A percentile compares a stretch with the other conserved stretches of the same genome.
Evolutionary conservation across 495 filamentous ascomycete genomes (phyloP).

Genomic region (Neurospora tetrasperma): DNA sequence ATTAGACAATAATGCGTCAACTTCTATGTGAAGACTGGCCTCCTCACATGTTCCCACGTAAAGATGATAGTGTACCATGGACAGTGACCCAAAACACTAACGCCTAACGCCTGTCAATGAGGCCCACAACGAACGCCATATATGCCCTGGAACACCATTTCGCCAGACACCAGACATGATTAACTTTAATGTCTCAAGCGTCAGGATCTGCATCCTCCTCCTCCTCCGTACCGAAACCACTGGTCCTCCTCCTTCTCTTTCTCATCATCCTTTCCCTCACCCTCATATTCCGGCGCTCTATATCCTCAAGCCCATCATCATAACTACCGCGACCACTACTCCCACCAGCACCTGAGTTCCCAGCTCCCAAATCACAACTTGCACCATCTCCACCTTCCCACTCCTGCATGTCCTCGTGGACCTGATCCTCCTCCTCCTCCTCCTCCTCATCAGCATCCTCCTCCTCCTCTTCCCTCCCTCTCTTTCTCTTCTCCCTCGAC

Average conservation of each 20-base stretch:
- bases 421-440: neutral
- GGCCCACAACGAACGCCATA: neutral
- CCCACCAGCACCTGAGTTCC: neutral
- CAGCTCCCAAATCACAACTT: neutral
- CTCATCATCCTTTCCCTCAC: neutral
- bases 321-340: neutral
- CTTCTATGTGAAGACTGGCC: neutral
- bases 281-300: neutral
- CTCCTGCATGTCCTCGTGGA: neutral
- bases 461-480: neutral
- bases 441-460: neutral
- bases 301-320: neutral
- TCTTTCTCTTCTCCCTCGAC: neutral
- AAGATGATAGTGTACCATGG: neutral
- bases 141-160: neutral
- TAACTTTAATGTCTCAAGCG: neutral
- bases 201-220: neutral
- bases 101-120: neutral
- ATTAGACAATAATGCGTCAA: neutral
- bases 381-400: neutral
- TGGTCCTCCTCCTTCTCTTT: neutral
- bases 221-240: neutral
- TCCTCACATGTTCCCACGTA: neutral
- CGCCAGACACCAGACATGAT: neutral
- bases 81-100: neutral